These are phyloP conservation scores for Cryptosporidium viatorum DNA, from an alignment of 169 alveolate species.

Conservation along the genomic window DNA sequence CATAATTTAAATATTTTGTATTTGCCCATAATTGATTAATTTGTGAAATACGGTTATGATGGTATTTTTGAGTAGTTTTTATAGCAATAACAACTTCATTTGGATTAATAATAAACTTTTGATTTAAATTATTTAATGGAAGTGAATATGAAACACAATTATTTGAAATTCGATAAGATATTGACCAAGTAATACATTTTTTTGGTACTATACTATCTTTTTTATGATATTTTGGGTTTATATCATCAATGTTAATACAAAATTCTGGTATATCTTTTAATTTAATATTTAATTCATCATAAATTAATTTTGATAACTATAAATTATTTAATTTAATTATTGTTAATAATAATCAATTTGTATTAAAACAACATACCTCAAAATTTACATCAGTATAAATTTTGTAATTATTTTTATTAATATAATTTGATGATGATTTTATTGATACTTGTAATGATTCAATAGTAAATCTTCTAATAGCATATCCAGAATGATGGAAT, in stretches of 20 bases:
- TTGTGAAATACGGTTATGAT: slow-evolving; percentile 21
- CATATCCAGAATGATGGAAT: slow-evolving; percentile 56
- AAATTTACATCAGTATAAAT: slow-evolving; percentile 61
- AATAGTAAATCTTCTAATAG: slow-evolving; percentile 50
- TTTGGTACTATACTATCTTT: slow-evolving; percentile 33
- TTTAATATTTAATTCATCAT: slow-evolving; percentile 13
- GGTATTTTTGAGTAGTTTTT: slow-evolving; percentile 45
- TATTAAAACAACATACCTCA: slow-evolving; percentile 36
- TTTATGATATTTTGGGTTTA: slow-evolving; percentile 20
- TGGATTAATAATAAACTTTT: slow-evolving; percentile 24
- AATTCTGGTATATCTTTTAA: slow-evolving; percentile 62
- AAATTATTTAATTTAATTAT: not conserved
- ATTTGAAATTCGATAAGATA: slow-evolving; percentile 43
- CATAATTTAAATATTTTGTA: slow-evolving; percentile 11
- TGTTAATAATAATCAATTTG: not conserved
- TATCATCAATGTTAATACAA: slow-evolving; percentile 18
- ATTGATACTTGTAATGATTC: slow-evolving; percentile 17
- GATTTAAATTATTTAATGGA: slow-evolving; percentile 6
- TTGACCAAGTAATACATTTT: slow-evolving; percentile 68
- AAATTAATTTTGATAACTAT: slow-evolving; percentile 35
- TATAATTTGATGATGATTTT: not conserved
- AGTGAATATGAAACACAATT: slow-evolving; percentile 32
- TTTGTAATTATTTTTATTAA: slow-evolving; percentile 12
- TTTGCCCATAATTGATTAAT: slow-evolving; percentile 58
- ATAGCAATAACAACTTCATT: slow-evolving; percentile 50